These are phyloP conservation scores for Butyriboletus loyo DNA, from an alignment of 768 basidiomycete species.

Conservation along the genomic window DNA sequence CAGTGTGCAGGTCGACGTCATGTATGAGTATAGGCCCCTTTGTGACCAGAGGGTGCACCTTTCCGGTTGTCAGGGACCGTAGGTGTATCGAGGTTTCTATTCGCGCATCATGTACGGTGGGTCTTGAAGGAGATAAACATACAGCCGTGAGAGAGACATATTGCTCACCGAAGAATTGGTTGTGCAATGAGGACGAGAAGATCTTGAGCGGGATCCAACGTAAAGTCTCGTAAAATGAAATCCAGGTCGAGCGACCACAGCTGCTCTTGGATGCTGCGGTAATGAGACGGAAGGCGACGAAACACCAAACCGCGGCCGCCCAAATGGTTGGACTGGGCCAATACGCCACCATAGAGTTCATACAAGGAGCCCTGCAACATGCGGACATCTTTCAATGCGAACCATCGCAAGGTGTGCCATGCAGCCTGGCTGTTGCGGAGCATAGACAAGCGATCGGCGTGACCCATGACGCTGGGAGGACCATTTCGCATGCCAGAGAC, in stretches of 20 bases:
- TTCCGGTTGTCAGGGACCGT: slow-evolving; percentile 43
- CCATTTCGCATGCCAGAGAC: slow-evolving; percentile 43
- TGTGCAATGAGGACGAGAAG: slow-evolving; percentile 52
- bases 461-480: slow-evolving; percentile 22
- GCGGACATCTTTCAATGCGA: slow-evolving; percentile 28
- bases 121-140: slow-evolving; percentile 13
- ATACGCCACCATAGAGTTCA: slow-evolving; percentile 58
- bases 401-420: slow-evolving; percentile 42
- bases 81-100: slow-evolving; percentile 39
- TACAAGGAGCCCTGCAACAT: slow-evolving; percentile 48
- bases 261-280: slow-evolving; percentile 44
- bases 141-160: not conserved
- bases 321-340: slow-evolving; percentile 39
- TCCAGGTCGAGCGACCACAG: slow-evolving; percentile 42
- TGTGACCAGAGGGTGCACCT: slow-evolving; percentile 43
- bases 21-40: slow-evolving; percentile 32
- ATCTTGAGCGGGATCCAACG: slow-evolving; percentile 66
- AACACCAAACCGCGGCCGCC: slow-evolving; percentile 38
- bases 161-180: slow-evolving; percentile 33
- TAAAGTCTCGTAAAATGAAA: slow-evolving; percentile 50
- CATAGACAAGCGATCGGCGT: slow-evolving; percentile 35
- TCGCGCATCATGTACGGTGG: slow-evolving; percentile 7
- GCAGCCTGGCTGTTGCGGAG: slow-evolving; percentile 39
- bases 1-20: slow-evolving; percentile 16
- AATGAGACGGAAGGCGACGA: slow-evolving; percentile 46